A percentile compares a stretch with the other conserved stretches of the same genome.
phyloP scores from a whole-genome alignment of 345 rosid species.

The Lepidium didymum region DNA sequence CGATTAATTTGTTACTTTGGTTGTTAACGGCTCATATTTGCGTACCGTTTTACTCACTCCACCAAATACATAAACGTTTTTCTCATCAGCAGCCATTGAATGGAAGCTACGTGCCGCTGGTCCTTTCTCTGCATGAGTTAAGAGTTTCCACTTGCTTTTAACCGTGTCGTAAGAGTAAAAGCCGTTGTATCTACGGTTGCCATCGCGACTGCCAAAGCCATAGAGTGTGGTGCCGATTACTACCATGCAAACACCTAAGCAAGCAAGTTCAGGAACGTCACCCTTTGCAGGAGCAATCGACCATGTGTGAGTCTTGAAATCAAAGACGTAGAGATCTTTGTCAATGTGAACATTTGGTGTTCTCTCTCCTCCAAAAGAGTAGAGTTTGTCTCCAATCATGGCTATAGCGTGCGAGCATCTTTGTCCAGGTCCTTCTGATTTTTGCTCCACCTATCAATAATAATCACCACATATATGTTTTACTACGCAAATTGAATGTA shows the following conservation, averaged over 20 bases:
- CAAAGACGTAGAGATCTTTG: slow-evolving; percentile 12
- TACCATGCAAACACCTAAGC: slow-evolving; percentile 23
- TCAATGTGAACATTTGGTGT: slow-evolving; percentile 12
- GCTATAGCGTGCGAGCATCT: slow-evolving; percentile 23
- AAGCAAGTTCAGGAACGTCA: slow-evolving; percentile 10
- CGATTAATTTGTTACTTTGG: background rate
- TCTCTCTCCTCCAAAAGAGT: slow-evolving; percentile 23
- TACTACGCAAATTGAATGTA: no score
- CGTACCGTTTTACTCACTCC: background rate
- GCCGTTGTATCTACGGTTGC: slow-evolving; percentile 6
- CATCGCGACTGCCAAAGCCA: slow-evolving; percentile 12
- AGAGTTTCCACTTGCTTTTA: slow-evolving; percentile 18
- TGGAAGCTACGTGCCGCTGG: slow-evolving; percentile 21
- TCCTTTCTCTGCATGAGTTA: slow-evolving; percentile 8
- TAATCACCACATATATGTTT: background rate
- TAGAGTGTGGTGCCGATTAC: slow-evolving; percentile 17
- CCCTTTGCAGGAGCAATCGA: slow-evolving; percentile 13
- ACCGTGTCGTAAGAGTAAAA: slow-evolving; percentile 23
- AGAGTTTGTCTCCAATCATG: slow-evolving; percentile 19
- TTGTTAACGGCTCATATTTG: no score
- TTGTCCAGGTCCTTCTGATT: slow-evolving; percentile 4
- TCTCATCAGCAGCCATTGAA: background rate
- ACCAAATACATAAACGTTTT: background rate
- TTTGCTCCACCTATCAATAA: slow-evolving; percentile 12
- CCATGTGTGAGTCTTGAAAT: slow-evolving; percentile 22